Evolutionary conservation across 179 eudicot genomes (phyloP).

Genomic region (Carnegiea gigantea): DNA sequence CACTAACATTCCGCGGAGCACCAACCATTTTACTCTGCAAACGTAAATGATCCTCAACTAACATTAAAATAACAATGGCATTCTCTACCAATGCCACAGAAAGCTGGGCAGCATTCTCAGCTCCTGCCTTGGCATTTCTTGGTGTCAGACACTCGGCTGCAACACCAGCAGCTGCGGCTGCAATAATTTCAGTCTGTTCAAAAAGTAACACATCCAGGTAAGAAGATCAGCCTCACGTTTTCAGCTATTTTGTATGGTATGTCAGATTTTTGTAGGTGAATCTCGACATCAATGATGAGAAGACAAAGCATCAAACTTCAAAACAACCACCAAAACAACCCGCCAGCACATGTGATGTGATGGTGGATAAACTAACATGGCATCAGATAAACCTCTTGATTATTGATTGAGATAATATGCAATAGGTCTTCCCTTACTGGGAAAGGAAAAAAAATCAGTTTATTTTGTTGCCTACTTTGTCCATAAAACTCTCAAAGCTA

Average conservation of each 20-base stretch:
- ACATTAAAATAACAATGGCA: conserved; percentile 96
- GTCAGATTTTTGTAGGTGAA: neutral
- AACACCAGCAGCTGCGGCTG: conserved; percentile 98
- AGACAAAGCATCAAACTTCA: neutral
- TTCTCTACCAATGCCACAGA: conserved; percentile 97
- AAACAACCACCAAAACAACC: neutral
- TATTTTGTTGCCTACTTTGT: neutral
- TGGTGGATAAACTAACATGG: neutral
- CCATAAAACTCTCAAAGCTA: neutral
- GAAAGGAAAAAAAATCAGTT: neutral
- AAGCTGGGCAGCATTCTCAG: conserved; percentile 97
- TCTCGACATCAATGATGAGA: neutral
- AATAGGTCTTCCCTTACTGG: neutral
- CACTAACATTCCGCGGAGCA: conserved; percentile 43
- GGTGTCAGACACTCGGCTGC: conserved; percentile 89
- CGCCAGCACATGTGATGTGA: neutral
- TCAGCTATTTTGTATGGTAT: neutral
- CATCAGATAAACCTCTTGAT: neutral
- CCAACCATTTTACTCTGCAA: conserved; percentile 74
- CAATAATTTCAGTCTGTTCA: conserved; percentile 95
- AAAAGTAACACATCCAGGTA: conserved; percentile 23
- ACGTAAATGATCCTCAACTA: conserved; percentile 97
- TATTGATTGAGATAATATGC: neutral
- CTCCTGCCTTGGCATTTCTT: conserved; percentile 79
- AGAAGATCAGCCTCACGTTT: conserved; percentile 6